These are phyloP conservation scores for Aegilops speltoides DNA, from an alignment of 176 grass and related monocot species.

Conservation along the genomic window DNA sequence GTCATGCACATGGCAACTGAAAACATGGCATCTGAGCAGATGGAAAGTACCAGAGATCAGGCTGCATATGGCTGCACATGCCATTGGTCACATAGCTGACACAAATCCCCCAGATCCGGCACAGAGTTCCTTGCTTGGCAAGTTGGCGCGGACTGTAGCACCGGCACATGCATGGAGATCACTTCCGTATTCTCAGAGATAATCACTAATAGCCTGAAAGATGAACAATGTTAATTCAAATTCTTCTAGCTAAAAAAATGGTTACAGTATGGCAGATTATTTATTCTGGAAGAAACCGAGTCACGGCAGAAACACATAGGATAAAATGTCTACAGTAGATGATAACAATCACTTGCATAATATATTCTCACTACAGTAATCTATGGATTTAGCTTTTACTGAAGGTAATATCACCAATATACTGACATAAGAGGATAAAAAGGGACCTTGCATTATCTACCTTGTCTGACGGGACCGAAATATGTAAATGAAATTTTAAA, in stretches of 20 bases:
- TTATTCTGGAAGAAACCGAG: background rate
- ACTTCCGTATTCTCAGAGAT: constrained; percentile 22
- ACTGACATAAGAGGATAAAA: background rate
- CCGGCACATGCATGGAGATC: constrained; percentile 13
- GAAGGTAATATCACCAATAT: background rate
- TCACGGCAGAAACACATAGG: background rate
- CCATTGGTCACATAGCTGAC: constrained; percentile 28
- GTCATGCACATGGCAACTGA: constrained; percentile 21
- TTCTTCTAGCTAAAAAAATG: background rate
- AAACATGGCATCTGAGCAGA: constrained; percentile 24
- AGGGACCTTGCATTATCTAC: background rate
- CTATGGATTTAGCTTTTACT: background rate
- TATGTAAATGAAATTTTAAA: constrained; percentile 12
- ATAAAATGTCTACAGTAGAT: background rate
- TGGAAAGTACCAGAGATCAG: background rate
- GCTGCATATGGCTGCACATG: constrained; percentile 33
- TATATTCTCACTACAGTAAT: background rate
- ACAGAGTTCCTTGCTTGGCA: background rate
- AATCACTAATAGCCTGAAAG: constrained; percentile 5
- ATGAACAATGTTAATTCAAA: background rate
- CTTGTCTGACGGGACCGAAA: background rate
- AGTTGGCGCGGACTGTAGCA: background rate
- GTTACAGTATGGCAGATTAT: background rate
- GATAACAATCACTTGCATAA: background rate
- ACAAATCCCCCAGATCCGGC: constrained; percentile 13